These are phyloP conservation scores for Leucogyrophana mollusca DNA, from an alignment of 768 basidiomycete genomes.

Conservation along the genomic window DNA sequence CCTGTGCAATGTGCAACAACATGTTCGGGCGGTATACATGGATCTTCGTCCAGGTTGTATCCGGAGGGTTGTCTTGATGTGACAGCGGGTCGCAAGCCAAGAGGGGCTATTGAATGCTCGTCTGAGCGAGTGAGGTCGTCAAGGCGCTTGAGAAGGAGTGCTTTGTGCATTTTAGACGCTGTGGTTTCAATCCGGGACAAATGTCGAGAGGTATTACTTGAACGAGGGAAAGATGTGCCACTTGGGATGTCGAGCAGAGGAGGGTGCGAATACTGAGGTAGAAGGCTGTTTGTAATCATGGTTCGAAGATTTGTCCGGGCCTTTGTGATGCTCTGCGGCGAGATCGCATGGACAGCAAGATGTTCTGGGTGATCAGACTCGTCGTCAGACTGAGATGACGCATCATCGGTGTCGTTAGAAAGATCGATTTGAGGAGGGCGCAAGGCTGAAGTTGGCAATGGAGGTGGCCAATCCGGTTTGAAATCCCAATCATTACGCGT, in stretches of 20 bases:
- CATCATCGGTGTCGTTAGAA: constrained; percentile 29
- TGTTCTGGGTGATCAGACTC: constrained; percentile 24
- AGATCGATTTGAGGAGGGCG: constrained; percentile 21
- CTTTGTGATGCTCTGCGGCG: constrained; percentile 26
- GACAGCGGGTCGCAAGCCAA: constrained; percentile 34
- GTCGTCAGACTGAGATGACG: constrained; percentile 38
- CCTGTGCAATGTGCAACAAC: constrained; percentile 43
- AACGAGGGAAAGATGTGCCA: constrained; percentile 50
- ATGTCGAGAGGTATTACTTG: constrained; percentile 41
- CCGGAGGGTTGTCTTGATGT: constrained; percentile 23
- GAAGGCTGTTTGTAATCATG: constrained; percentile 48
- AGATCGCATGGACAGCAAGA: constrained; percentile 10
- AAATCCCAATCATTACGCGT: constrained; percentile 24
- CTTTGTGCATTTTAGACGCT: constrained; percentile 48
- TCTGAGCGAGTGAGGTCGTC: constrained; percentile 40
- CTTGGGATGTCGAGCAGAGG: constrained; percentile 46
- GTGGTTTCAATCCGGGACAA: constrained; percentile 40
- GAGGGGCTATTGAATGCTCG: constrained; percentile 42
- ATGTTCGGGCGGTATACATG: constrained; percentile 8
- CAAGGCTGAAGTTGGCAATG: constrained; percentile 17
- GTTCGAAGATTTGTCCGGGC: constrained; percentile 39
- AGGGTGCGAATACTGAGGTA: constrained; percentile 37
- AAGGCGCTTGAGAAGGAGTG: constrained; percentile 47
- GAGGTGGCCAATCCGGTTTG: constrained; percentile 31
- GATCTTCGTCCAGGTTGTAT: constrained; percentile 17